Evolutionary conservation across 306 rosid species (phyloP).

Genomic region (Lablab purpureus): DNA sequence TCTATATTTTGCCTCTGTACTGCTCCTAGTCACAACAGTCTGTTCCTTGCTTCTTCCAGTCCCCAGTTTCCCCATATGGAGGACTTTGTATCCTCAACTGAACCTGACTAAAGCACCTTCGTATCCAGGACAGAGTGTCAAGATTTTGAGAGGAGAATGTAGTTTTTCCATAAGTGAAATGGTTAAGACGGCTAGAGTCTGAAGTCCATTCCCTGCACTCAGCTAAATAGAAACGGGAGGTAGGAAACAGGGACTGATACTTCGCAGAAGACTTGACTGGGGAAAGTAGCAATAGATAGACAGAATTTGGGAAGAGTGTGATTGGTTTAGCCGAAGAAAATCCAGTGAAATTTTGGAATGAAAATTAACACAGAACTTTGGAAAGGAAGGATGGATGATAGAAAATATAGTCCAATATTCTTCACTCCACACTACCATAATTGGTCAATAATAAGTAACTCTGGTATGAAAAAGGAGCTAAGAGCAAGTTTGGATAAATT

Average conservation of each 20-base stretch:
- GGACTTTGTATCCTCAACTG: not conserved
- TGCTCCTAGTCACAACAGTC: not conserved
- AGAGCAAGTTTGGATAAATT: not conserved
- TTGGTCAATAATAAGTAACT: not conserved
- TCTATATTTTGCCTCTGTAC: not conserved
- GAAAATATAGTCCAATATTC: not conserved
- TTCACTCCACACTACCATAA: not conserved
- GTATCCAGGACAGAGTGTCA: slow-evolving; percentile 6
- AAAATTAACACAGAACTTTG: slow-evolving; percentile 3
- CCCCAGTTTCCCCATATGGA: not conserved
- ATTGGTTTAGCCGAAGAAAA: not conserved
- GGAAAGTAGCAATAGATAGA: slow-evolving; percentile 4
- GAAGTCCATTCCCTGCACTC: slow-evolving; percentile 7
- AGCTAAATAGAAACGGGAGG: not conserved
- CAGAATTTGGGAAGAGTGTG: slow-evolving; percentile 7
- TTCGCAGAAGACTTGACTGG: not conserved
- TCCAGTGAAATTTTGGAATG: not conserved
- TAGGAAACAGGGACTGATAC: not conserved
- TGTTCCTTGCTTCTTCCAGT: not conserved
- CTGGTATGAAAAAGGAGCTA: slow-evolving; percentile 4
- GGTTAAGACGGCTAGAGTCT: slow-evolving; percentile 25
- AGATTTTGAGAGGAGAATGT: slow-evolving; percentile 17
- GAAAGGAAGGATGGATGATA: not conserved
- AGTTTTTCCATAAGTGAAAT: slow-evolving; percentile 2
- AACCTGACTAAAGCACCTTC: not conserved